Evolutionary conservation across 805 yeast genomes (phyloP), one percentile per base, ranked within the genome.

Genomic region (Wickerhamiella domercqiae): DNA sequence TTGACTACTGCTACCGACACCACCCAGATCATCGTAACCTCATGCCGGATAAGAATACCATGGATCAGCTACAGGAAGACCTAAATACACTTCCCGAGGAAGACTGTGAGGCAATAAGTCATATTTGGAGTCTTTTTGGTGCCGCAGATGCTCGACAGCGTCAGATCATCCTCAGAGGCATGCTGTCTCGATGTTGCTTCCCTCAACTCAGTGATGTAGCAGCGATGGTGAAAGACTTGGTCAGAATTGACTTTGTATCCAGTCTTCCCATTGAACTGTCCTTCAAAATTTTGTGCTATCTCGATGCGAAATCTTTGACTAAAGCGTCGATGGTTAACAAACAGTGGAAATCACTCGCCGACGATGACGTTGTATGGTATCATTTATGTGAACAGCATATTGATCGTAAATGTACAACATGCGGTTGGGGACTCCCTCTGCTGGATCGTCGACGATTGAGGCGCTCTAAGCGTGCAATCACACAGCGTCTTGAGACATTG

Each of bases 321-420:
- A 76, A 72, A 47, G 95, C 97, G 0, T 93, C 96, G 0, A 93
- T 79, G 60, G 98, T 90, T 2, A 78, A 86, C 22, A 71, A 73
- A 37, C 72, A 70, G 37, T 90, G 98, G 98, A 75, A 81, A 54
- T 62, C 63, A 39, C 62, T 90, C 41, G 97, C 98, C 1, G 95
- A 90, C 57, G 96, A 87, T 54, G 97, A 90, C 53, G 62, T 93
- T 35, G 96, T 90, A 2, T 90, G 98, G 98, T 90, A 87, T 55
- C 86, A 87, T 47, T 78, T 90, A 84, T 90, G 98, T 54, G 94
- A 84, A 55, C 98, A 90, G 60, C 98, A 90, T 57, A 90, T 90
- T 39, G 98, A 90, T 60, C 69, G 93, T 42, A 90, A 90, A 57
- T 90, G 98, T 61, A 94, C 95, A 29, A 82, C 82, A 53, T 90